A percentile compares a stretch with the other conserved stretches of the same genome.
phyloP scores from a whole-genome alignment of 1,284 basidiomycete genomes.

The Tylopilus orsonianus region DNA sequence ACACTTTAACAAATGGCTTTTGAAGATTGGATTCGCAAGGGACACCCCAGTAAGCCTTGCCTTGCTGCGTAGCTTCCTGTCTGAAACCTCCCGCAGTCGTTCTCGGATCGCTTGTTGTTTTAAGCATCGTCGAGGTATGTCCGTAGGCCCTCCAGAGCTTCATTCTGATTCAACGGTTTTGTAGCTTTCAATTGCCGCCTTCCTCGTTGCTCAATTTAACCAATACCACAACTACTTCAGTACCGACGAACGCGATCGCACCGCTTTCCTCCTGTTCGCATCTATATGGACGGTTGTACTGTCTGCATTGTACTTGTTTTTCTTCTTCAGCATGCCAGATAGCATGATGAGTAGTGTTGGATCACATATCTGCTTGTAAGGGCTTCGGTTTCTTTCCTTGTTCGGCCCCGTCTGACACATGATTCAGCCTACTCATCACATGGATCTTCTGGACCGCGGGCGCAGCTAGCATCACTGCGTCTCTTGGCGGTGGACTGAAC shows the following conservation, averaged over 20 bases:
- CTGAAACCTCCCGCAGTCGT: slow-evolving; percentile 25
- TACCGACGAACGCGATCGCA: slow-evolving; percentile 53
- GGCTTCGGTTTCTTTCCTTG: slow-evolving; percentile 11
- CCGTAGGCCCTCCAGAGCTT: not conserved
- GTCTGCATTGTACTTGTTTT: slow-evolving; percentile 47
- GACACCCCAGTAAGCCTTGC: slow-evolving; percentile 37
- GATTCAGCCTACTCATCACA: slow-evolving; percentile 54
- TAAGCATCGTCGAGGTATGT: slow-evolving; percentile 33
- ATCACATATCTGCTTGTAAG: slow-evolving; percentile 64
- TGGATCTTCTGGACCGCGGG: slow-evolving; percentile 73
- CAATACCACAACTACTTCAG: slow-evolving; percentile 51
- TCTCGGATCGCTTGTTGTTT: slow-evolving; percentile 27
- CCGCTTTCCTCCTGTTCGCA: slow-evolving; percentile 65
- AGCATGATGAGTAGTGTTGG: slow-evolving; percentile 58
- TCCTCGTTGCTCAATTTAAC: slow-evolving; percentile 62
- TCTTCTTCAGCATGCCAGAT: slow-evolving; percentile 51
- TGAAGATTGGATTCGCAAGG: slow-evolving; percentile 37
- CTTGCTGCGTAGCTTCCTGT: not conserved
- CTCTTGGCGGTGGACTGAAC: slow-evolving; percentile 64
- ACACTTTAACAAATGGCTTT: slow-evolving; percentile 31
- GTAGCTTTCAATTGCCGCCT: slow-evolving; percentile 67
- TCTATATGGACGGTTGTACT: slow-evolving; percentile 69
- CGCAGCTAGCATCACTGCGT: slow-evolving; percentile 63
- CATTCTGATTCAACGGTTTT: not conserved
- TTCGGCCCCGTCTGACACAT: slow-evolving; percentile 4